Evolutionary conservation across 1,284 basidiomycete species (phyloP).

Genomic region (Pyrrhoderma noxium): DNA sequence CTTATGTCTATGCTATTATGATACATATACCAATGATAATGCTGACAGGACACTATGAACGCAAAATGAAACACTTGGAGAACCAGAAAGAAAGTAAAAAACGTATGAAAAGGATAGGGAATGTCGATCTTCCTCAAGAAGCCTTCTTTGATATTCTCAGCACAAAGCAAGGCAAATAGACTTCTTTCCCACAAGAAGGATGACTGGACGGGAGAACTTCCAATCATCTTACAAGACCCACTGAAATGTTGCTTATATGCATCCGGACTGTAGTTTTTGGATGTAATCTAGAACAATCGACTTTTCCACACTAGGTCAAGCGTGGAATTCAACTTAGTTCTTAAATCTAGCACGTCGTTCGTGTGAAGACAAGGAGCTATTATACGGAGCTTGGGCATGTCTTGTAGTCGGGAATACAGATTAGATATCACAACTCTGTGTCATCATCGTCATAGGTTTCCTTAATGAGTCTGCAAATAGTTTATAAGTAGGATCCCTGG

Average conservation of each 20-base stretch:
- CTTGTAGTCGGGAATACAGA: neutral
- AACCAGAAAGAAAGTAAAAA: slow-evolving; percentile 92
- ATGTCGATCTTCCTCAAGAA: slow-evolving; percentile 82
- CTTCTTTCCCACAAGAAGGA: slow-evolving; percentile 6
- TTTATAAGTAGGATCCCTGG: neutral
- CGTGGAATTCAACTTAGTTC: no score
- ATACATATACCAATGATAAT: slow-evolving; percentile 11
- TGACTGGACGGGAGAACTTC: neutral
- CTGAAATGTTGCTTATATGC: no score
- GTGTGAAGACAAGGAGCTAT: no score
- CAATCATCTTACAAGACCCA: no score
- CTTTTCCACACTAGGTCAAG: no score
- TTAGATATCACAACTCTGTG: slow-evolving; percentile 50
- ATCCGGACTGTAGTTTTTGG: neutral
- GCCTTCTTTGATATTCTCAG: slow-evolving; percentile 84
- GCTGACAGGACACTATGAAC: slow-evolving; percentile 70
- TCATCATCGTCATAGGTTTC: slow-evolving; percentile 92
- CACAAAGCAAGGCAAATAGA: slow-evolving; percentile 32
- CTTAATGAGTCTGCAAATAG: slow-evolving; percentile 60
- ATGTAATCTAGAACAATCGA: neutral
- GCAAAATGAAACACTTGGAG: slow-evolving; percentile 87
- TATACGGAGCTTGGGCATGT: neutral
- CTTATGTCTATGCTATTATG: slow-evolving; percentile 14
- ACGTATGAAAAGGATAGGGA: slow-evolving; percentile 79
- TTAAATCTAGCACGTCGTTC: no score